Evolutionary conservation across 306 rosid genomes (phyloP).

Genomic region (Medicago truncatula): MtrunA17r5.0-ANR NC_053042.1:22989501-22990000

Average conservation of each 20-base stretch:
- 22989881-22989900: conserved; percentile 64
- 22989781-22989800: conserved; percentile 85
- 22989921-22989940: conserved; percentile 70
- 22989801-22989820: conserved; percentile 88
- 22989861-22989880: conserved; percentile 42
- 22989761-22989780: conserved; percentile 90
- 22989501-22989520: conserved; percentile 19
- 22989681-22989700: conserved; percentile 35
- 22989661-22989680: conserved; percentile 96
- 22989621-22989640: conserved; percentile 76
- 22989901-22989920: conserved; percentile 93
- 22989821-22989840: conserved; percentile 75
- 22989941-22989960: conserved; percentile 69
- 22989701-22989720: conserved; percentile 30
- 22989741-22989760: conserved; percentile 61
- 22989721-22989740: conserved; percentile 2
- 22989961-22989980: conserved; percentile 71
- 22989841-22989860: conserved; percentile 38
- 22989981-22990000: conserved; percentile 33
- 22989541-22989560: conserved; percentile 85
- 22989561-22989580: conserved; percentile 76
- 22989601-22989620: conserved; percentile 71
- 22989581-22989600: conserved; percentile 76
- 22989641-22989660: conserved; percentile 61
- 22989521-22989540: conserved; percentile 58